These are phyloP conservation scores for Annona squamosa DNA, from an alignment of 164 flowering plant species.

Conservation along the genomic window DNA sequence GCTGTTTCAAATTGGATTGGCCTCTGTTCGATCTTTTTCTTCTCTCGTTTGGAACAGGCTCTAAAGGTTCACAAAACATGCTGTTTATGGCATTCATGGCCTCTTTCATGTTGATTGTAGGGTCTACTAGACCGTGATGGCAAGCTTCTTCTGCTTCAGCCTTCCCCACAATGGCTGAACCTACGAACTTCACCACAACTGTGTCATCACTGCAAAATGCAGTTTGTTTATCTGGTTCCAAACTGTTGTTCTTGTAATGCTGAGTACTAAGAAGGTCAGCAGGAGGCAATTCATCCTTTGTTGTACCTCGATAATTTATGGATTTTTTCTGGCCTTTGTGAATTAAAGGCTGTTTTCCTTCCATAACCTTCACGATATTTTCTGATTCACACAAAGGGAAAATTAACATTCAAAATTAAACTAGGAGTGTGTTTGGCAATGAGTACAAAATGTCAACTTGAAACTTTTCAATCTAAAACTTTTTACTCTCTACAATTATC, in stretches of 20 bases:
- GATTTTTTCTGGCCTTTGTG: not conserved
- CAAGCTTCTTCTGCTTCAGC: constrained; percentile 82
- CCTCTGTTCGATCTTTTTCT: constrained; percentile 28
- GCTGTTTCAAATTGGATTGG: constrained; percentile 25
- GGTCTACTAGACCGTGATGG: constrained; percentile 95
- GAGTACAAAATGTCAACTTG: too few relatives aligned
- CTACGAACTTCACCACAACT: constrained; percentile 62
- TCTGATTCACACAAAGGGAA: not conserved
- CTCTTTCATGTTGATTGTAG: constrained; percentile 84
- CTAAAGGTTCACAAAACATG: constrained; percentile 90
- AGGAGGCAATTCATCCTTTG: not conserved
- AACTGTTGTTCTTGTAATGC: constrained; percentile 3
- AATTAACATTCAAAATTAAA: not conserved
- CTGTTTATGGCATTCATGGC: constrained; percentile 77
- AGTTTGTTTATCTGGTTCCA: constrained; percentile 12
- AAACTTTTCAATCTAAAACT: not conserved
- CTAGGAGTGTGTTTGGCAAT: too few relatives aligned
- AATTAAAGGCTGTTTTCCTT: not conserved
- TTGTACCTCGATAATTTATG: not conserved
- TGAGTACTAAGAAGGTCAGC: not conserved
- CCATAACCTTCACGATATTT: constrained; percentile 1
- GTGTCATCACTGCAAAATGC: constrained; percentile 47
- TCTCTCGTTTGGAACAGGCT: constrained; percentile 32
- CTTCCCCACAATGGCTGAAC: constrained; percentile 65
- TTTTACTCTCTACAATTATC: not conserved